phyloP scores from a whole-genome alignment of 441 rosid genomes.

The Erysimum pusillum region DNA sequence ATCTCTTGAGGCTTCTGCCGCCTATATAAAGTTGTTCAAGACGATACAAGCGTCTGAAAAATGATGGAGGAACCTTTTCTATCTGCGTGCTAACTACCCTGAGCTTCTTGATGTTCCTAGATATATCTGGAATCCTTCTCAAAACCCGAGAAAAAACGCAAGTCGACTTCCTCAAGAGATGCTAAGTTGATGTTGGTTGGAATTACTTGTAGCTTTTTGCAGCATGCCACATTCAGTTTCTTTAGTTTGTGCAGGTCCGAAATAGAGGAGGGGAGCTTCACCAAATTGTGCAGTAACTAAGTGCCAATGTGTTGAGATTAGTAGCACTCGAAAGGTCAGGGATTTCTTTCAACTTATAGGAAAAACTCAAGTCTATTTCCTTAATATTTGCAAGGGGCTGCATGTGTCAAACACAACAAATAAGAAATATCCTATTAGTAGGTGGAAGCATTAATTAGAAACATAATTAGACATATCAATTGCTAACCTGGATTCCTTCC shows the following conservation, averaged over 20 bases:
- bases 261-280: too few relatives aligned
- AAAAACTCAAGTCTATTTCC: slow-evolving; percentile 33
- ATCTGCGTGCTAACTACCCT: not conserved
- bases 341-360: slow-evolving; percentile 26
- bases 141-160: not conserved
- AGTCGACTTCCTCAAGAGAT: slow-evolving; percentile 26
- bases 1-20: slow-evolving; percentile 13
- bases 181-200: slow-evolving; percentile 34
- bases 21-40: slow-evolving; percentile 14
- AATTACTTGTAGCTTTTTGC: not conserved
- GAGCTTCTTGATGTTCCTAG: slow-evolving; percentile 17
- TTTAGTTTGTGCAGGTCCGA: too few relatives aligned
- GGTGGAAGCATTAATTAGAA: too few relatives aligned
- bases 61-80: slow-evolving; percentile 4
- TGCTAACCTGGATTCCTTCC: not conserved
- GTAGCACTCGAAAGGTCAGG: slow-evolving; percentile 48
- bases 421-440: not conserved
- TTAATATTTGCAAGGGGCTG: slow-evolving; percentile 32
- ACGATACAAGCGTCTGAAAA: not conserved
- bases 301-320: not conserved
- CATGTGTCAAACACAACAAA: not conserved
- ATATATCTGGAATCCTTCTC: slow-evolving; percentile 18
- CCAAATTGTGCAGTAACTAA: too few relatives aligned
- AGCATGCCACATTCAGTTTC: not conserved
- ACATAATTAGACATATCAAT: not conserved